Evolutionary conservation across 116 monocot species (phyloP), one percentile per base, ranked within the genome.

Genomic region (Zostera marina): DNA sequence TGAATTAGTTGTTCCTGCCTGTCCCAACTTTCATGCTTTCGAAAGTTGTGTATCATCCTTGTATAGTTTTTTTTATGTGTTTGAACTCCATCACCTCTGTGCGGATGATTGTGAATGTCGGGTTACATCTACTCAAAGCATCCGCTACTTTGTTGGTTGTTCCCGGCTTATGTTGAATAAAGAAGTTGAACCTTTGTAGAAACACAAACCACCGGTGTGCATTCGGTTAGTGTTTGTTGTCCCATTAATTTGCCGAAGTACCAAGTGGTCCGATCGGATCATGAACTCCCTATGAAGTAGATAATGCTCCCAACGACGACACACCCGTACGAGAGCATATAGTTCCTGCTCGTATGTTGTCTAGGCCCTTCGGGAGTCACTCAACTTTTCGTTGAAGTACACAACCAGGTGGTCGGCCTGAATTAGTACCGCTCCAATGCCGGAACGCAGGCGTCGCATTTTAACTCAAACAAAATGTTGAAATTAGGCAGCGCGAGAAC

Each of bases 271-370:
- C 1, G 56, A 13, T 9, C 57, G 44, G 7, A 68, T 23, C 6
- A 73, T 24, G 41, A 73, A 62, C 56, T 73, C 55, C 9, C 46
- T 2, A 11, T 26, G 58, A 0, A 73, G 17, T 0, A 57, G 32
- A 20, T 68, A 73, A 15, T 63, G 44, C 45, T 63, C 39, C 63
- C 48, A 73, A 11, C 24, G 38, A 10, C 22, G 24, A 4, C 67
- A 22, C 9, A 44, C 61, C 2, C 41, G 47, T 13, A 73, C 38
- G 1, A 67, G 17, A 0, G 26, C 9, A 62, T 73, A 73, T 0
- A 62, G 51, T 21, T 66, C 73, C 13, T 47, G 39, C 0, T 67
- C 46, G 47, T 67, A 73, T 0, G 67, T 65, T 1, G 61, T 11
- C 21, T 39, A 65, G 7, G 41, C 19, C 10, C 21, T 16, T 24